Percentiles rank a stretch among this genome's conserved stretches.
phyloP scores from a whole-genome alignment of 1,139 yeast genomes.

The Kurtzmaniella quercitrusa region DNA sequence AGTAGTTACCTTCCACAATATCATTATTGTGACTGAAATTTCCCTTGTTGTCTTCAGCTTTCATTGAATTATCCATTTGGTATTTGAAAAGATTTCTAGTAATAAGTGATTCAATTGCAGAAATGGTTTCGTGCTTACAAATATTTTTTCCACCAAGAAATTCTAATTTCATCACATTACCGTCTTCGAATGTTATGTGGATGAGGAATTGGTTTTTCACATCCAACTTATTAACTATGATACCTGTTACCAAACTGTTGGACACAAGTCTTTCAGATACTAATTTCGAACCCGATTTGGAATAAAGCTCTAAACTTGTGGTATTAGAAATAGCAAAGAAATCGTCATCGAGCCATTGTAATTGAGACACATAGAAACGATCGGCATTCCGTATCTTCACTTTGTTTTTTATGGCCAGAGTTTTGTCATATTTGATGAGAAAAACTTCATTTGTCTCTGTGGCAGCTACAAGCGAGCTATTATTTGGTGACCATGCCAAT shows the following conservation, averaged over 20 bases:
- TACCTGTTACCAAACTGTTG: constrained; percentile 8
- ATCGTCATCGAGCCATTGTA: constrained; percentile 3
- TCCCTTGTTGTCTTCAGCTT: constrained; percentile 18
- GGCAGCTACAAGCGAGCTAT: background rate
- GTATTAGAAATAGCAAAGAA: constrained; percentile 11
- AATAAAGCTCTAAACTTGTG: constrained; percentile 7
- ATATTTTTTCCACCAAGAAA: background rate
- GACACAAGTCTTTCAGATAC: background rate
- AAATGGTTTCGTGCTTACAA: background rate
- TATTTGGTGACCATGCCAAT: background rate
- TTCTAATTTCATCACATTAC: constrained; percentile 16
- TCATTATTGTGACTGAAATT: constrained; percentile 15
- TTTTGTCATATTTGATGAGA: background rate
- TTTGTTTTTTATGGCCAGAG: background rate
- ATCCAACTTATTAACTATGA: constrained; percentile 1
- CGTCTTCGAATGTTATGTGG: constrained; percentile 25
- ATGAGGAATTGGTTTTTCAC: constrained; percentile 5
- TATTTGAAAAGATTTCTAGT: constrained; percentile 21
- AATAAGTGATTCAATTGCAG: constrained; percentile 14
- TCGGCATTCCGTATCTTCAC: background rate
- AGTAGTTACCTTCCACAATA: constrained; percentile 25
- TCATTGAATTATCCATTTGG: constrained; percentile 23
- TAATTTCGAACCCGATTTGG: background rate
- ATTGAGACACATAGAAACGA: constrained; percentile 5
- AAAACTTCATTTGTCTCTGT: background rate